Base-by-base conservation (phyloP, 495 filamentous ascomycete species). In the Rhizodiscina lignyota region DNA sequence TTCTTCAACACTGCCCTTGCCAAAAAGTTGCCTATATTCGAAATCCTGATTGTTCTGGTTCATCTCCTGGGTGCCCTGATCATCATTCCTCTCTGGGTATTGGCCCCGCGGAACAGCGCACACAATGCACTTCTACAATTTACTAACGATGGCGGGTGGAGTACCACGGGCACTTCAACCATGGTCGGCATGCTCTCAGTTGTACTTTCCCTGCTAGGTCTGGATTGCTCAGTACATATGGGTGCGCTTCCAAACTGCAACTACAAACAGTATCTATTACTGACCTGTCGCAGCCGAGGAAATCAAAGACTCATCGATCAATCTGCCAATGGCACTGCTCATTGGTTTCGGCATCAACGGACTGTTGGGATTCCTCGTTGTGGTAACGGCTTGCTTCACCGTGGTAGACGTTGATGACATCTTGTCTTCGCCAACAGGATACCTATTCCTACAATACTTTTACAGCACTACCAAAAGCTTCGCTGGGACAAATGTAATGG, bases 41-140 rank as follows among this genome's bases (percentile, higher is more conserved):
- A 35, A 23, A 20, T 16, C 5, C 8, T 11, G 5, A 19, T 35
- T 20, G 17, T 35, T 8, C 63, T 74, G 42, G 65, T 67, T 3
- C 59, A 68, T 41, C 63, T 62, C 44, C 54, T 59, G 19, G 55
- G 59, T 26, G 54, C 70, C 22, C 55, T 54, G 18, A 50, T 70
- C 8, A 3, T 50, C 5, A 47, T 50, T 15, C 44, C 44, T 22
- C 34, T 50, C 4, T 39, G 35, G 40, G 21, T 37, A 4, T 31
- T 47, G 3, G 34, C 39, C 4, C 44, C 47, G 2, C 35, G 31
- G 3, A 28, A 18, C 6, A 2, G 16, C 13, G n/a, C 45, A 0
- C 21, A 34, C 3, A 21, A 21, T 8, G 48, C 49, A 2, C 51
- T 54, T 34, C 34, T 24, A 3, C 33, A 19, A 17, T 54, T 49